phyloP scores from a whole-genome alignment of 1,284 basidiomycete species.

The Mrakiaceae sp. region DNA sequence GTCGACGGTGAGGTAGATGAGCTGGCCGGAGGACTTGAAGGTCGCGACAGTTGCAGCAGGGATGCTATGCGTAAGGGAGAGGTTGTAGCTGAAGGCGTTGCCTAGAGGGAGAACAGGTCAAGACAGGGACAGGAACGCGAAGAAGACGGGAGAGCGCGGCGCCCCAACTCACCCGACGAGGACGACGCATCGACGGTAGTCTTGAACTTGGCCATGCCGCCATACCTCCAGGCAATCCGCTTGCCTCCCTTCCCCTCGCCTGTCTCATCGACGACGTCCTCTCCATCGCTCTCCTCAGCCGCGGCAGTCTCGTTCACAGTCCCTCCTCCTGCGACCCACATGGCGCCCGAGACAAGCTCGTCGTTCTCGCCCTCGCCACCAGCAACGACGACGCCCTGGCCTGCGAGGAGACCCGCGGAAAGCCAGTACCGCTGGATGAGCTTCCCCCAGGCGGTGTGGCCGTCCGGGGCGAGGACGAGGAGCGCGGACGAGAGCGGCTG shows the following conservation, averaged over 20 bases:
- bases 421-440: constrained; percentile 80
- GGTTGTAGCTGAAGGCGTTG: constrained; percentile 12
- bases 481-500: constrained; percentile 70
- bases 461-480: constrained; percentile 65
- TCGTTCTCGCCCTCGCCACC: constrained; percentile 43
- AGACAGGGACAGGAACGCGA: not conserved
- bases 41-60: constrained; percentile 2
- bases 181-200: constrained; percentile 50
- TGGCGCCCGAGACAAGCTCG: constrained; percentile 53
- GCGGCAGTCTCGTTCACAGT: constrained; percentile 26
- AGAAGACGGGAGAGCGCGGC: not conserved
- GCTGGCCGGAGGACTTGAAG: constrained; percentile 3
- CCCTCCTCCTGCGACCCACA: constrained; percentile 52
- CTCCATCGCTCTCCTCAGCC: constrained; percentile 39
- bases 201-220: constrained; percentile 78
- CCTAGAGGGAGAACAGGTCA: not conserved
- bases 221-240: constrained; percentile 93
- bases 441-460: constrained; percentile 72
- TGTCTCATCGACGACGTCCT: constrained; percentile 40
- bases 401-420: constrained; percentile 66
- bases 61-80: constrained; percentile 11
- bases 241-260: constrained; percentile 35
- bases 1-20: constrained; percentile 1
- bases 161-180: constrained; percentile 3
- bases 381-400: constrained; percentile 59